These are phyloP conservation scores for Phytopythium ostracodes DNA, from an alignment of 352 stramenopile species.

Conservation along the genomic window DNA sequence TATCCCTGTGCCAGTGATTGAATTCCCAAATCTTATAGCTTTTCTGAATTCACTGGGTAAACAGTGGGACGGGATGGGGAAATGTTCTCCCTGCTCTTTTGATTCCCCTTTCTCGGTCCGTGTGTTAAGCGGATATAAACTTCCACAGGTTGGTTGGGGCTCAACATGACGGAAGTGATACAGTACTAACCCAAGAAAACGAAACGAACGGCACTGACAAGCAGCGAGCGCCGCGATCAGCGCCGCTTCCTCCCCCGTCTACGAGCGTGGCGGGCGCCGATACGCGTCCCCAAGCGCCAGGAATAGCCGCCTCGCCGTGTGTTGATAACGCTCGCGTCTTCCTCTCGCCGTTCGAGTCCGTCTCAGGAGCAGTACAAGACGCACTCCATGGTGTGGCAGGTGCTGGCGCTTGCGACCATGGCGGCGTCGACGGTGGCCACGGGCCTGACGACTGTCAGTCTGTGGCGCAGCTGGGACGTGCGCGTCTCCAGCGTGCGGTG, in stretches of 20 bases:
- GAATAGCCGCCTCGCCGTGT: too few species aligned
- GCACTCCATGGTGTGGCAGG: slow-evolving; percentile 25
- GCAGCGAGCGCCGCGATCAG: too few species aligned
- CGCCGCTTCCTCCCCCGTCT: background rate
- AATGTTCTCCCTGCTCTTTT: too few species aligned
- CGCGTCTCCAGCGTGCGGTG: slow-evolving; percentile 50
- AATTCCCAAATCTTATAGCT: too few species aligned
- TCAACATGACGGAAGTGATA: background rate
- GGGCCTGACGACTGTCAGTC: slow-evolving; percentile 34
- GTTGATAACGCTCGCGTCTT: background rate
- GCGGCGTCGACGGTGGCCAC: slow-evolving; percentile 32
- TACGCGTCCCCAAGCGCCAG: background rate
- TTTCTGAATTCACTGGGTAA: too few species aligned
- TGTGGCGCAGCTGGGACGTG: slow-evolving; percentile 41
- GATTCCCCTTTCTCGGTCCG: too few species aligned
- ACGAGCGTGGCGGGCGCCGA: background rate
- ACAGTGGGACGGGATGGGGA: too few species aligned
- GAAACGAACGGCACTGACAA: too few species aligned
- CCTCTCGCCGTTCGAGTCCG: background rate
- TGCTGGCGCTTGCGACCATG: slow-evolving; percentile 26
- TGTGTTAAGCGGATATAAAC: background rate
- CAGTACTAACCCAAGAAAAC: too few species aligned
- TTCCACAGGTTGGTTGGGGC: background rate
- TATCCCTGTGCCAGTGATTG: too few species aligned
- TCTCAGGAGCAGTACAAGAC: background rate